These are phyloP conservation scores for Fusarium graminum DNA, from an alignment of 2,329 filamentous ascomycete genomes.

Conservation along the genomic window DNA sequence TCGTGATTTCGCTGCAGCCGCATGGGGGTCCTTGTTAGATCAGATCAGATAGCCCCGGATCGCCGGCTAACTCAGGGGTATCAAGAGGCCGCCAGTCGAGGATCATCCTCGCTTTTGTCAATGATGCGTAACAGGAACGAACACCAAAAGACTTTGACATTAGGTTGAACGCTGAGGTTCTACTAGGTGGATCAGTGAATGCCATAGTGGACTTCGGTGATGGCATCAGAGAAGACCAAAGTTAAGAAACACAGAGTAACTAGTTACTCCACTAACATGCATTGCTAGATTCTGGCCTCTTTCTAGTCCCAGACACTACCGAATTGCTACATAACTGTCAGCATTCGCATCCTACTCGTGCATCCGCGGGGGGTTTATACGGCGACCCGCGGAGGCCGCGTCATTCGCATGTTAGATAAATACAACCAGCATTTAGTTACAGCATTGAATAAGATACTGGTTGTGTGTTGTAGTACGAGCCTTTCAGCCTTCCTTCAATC, in stretches of 20 bases:
- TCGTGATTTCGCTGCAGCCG: slow-evolving; percentile 3
- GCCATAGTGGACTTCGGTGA: background rate
- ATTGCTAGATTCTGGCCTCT: too few species aligned
- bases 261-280: too few species aligned
- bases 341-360: slow-evolving; percentile 17
- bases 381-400: slow-evolving; percentile 32
- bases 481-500: background rate
- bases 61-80: slow-evolving; percentile 17
- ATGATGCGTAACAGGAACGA: slow-evolving; percentile 24
- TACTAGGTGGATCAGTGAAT: slow-evolving; percentile 5
- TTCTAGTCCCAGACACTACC: too few species aligned
- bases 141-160: slow-evolving; percentile 14
- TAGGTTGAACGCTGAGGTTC: slow-evolving; percentile 12
- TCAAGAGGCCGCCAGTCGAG: slow-evolving; percentile 34
- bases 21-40: slow-evolving; percentile 2
- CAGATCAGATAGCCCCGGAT: background rate
- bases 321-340: too few species aligned
- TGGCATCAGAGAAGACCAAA: background rate
- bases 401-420: slow-evolving; percentile 22
- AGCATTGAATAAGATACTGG: background rate
- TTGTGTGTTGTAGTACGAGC: background rate
- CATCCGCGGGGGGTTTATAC: slow-evolving; percentile 24
- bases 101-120: background rate
- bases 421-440: background rate
- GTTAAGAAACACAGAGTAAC: too few species aligned